These are phyloP conservation scores for Prunus mume DNA, from an alignment of 306 rosid genomes.

Conservation along the genomic window DNA sequence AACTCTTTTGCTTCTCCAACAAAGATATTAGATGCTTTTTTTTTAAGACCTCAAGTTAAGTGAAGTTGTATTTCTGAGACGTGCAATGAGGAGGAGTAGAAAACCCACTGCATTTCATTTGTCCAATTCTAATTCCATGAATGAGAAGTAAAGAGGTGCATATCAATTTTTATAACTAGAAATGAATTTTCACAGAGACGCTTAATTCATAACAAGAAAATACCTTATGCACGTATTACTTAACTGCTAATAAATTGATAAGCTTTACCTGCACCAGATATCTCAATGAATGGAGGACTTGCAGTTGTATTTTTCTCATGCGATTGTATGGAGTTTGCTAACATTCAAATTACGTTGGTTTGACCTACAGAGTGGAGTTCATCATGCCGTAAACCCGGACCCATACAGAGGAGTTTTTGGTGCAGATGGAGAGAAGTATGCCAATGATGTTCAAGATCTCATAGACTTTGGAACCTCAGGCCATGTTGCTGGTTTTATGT, in stretches of 20 bases:
- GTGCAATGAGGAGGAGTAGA: background rate
- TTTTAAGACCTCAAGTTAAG: background rate
- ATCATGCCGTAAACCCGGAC: conserved; percentile 88
- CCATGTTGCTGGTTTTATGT: conserved; percentile 75
- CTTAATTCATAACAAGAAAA: too few species aligned
- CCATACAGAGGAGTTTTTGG: conserved; percentile 96
- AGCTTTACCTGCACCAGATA: background rate
- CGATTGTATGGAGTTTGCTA: background rate
- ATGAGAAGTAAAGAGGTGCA: too few species aligned
- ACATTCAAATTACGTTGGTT: background rate
- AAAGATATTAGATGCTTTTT: background rate
- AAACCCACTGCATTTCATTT: too few species aligned
- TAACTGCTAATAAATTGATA: background rate
- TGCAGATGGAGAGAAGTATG: conserved; percentile 86
- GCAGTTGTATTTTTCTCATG: background rate
- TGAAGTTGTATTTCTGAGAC: background rate
- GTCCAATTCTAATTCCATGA: background rate
- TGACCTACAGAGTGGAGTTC: conserved; percentile 72
- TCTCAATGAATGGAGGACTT: background rate
- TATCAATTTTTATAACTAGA: too few species aligned
- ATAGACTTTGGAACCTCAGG: conserved; percentile 89
- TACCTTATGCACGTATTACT: background rate
- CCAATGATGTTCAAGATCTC: conserved; percentile 76
- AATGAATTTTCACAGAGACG: too few species aligned
- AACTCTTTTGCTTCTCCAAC: background rate